These are phyloP conservation scores for Chrysochromulina tobinii DNA, from an alignment of 78 protist genomes.

Conservation along the genomic window DNA sequence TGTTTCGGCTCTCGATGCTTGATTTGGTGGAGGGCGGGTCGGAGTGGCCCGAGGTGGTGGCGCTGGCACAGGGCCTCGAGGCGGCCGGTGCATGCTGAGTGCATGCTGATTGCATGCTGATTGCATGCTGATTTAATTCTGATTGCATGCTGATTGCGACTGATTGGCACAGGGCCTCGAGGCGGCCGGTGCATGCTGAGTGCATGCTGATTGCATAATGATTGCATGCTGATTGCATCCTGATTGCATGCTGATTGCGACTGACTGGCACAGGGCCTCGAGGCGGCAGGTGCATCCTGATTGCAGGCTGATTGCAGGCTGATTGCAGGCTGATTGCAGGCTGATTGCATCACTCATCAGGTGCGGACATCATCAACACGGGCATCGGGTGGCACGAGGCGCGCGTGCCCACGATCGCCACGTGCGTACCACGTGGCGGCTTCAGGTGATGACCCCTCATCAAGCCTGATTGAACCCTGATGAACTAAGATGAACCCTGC, in stretches of 20 bases:
- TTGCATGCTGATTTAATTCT: no score
- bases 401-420: conserved; percentile 74
- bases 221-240: conserved; percentile 66
- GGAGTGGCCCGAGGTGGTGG: conserved; percentile 35
- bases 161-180: conserved; percentile 60
- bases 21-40: conserved; percentile 56
- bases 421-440: conserved; percentile 61
- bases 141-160: background rate
- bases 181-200: no score
- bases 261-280: conserved; percentile 36
- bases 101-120: no score
- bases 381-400: conserved; percentile 81
- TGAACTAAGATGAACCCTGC: no score
- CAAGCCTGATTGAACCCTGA: no score
- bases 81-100: conserved; percentile 19
- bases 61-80: conserved; percentile 42
- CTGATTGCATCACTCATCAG: background rate
- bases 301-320: no score
- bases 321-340: no score
- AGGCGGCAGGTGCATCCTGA: conserved; percentile 59
- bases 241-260: conserved; percentile 52
- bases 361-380: conserved; percentile 65
- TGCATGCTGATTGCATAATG: conserved; percentile 67
- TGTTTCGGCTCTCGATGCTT: conserved; percentile 68
- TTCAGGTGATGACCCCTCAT: background rate